These are phyloP conservation scores for Schizochytrium sp. DNA, from an alignment of 108 stramenopile genomes.

Conservation along the genomic window DNA sequence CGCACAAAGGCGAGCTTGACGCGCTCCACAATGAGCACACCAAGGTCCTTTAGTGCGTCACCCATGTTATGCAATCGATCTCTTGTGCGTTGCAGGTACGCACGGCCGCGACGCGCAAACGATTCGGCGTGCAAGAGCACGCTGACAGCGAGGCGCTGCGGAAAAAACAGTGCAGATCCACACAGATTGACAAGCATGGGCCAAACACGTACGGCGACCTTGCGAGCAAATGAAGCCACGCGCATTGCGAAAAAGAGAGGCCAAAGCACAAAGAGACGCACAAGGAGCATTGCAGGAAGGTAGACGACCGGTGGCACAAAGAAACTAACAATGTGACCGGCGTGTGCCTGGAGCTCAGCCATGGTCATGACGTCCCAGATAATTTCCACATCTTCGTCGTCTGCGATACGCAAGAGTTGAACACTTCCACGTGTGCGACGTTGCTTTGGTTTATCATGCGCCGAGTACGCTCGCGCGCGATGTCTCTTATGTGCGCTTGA, in stretches of 20 bases:
- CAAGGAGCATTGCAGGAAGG: neutral
- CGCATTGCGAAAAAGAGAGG: neutral
- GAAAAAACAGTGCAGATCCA: neutral
- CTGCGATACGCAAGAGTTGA: neutral
- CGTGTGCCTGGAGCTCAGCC: neutral
- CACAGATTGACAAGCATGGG: neutral
- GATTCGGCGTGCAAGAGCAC: neutral
- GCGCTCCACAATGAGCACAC: neutral
- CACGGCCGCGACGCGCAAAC: neutral
- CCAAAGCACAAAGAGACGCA: neutral
- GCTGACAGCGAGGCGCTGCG: neutral
- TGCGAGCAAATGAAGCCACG: neutral
- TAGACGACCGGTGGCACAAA: constrained; percentile 3
- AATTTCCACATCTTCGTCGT: neutral
- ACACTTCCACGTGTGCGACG: neutral
- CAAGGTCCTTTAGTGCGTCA: neutral
- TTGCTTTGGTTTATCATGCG: neutral
- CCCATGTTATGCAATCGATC: neutral
- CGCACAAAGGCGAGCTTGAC: neutral
- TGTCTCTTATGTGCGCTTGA: too few species aligned
- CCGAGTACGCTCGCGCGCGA: too few species aligned
- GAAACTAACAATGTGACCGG: neutral
- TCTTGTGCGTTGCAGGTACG: neutral
- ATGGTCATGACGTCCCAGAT: neutral
- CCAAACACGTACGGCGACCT: neutral